These are phyloP conservation scores for Pisolithus orientalis DNA, from an alignment of 768 basidiomycete genomes.

Conservation along the genomic window DNA sequence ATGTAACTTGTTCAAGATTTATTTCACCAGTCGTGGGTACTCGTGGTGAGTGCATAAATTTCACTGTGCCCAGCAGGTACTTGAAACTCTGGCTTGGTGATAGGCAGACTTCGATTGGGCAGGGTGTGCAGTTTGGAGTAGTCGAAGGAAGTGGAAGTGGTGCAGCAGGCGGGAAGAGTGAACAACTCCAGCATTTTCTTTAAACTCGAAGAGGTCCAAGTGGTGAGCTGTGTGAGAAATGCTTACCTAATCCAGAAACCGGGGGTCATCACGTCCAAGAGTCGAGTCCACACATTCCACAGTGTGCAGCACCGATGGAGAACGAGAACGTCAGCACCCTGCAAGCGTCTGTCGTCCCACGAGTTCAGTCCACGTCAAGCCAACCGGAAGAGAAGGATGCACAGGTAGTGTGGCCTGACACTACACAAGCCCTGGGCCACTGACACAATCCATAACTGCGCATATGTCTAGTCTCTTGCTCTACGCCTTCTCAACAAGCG, in stretches of 20 bases:
- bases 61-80: background rate
- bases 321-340: constrained; percentile 30
- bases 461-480: constrained; percentile 29
- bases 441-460: constrained; percentile 2
- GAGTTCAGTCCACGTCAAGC: constrained; percentile 18
- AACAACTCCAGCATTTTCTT: too few relatives aligned
- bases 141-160: too few relatives aligned
- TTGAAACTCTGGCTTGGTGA: background rate
- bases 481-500: constrained; percentile 49
- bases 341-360: constrained; percentile 16
- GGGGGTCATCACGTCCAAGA: too few relatives aligned
- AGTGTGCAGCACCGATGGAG: background rate
- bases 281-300: too few relatives aligned
- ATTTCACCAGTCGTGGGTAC: constrained; percentile 63
- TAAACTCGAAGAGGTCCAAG: too few relatives aligned
- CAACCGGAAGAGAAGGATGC: constrained; percentile 26
- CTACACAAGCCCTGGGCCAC: background rate
- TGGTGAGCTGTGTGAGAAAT: too few relatives aligned
- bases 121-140: too few relatives aligned
- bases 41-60: constrained; percentile 44
- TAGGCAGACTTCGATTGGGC: too few relatives aligned
- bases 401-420: constrained; percentile 14
- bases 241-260: too few relatives aligned
- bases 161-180: too few relatives aligned
- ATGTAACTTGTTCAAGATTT: constrained; percentile 40